Percentiles rank a stretch among this genome's conserved stretches.
These are phyloP conservation scores for Thraustotheca clavata DNA, from an alignment of 352 stramenopile species.

Conservation along the genomic window DNA sequence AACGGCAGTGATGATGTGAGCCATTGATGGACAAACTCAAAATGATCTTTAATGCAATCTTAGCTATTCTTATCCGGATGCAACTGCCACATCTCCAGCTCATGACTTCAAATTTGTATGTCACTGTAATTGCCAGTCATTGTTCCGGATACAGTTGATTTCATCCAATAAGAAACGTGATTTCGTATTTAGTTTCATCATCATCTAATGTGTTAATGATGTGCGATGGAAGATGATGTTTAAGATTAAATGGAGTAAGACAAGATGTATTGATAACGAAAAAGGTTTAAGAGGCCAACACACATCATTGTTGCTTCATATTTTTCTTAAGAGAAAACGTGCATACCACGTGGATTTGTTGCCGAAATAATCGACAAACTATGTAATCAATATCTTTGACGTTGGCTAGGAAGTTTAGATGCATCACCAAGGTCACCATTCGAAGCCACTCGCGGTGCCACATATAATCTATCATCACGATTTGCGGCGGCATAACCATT, in stretches of 20 bases:
- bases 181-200: slow-evolving; percentile 3
- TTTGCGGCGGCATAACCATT: slow-evolving; percentile 8
- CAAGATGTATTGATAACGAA: too few species aligned
- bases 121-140: not conserved
- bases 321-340: slow-evolving; percentile 19
- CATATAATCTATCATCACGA: slow-evolving; percentile 19
- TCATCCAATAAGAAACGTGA: not conserved
- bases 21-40: slow-evolving; percentile 7
- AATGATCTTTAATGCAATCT: not conserved
- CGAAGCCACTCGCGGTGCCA: slow-evolving; percentile 4
- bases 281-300: not conserved
- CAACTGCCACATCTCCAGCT: slow-evolving; percentile 5
- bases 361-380: not conserved
- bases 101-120: not conserved
- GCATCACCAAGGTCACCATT: not conserved
- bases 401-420: slow-evolving; percentile 8
- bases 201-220: not conserved
- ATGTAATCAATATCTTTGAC: slow-evolving; percentile 21
- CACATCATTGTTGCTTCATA: not conserved
- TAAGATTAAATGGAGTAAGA: too few species aligned
- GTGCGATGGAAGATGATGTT: not conserved
- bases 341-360: not conserved
- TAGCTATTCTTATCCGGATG: not conserved
- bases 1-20: slow-evolving; percentile 22
- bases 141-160: not conserved